Base-by-base conservation (phyloP, 2,329 filamentous ascomycete genomes). In the Exserohilum turcica region DNA sequence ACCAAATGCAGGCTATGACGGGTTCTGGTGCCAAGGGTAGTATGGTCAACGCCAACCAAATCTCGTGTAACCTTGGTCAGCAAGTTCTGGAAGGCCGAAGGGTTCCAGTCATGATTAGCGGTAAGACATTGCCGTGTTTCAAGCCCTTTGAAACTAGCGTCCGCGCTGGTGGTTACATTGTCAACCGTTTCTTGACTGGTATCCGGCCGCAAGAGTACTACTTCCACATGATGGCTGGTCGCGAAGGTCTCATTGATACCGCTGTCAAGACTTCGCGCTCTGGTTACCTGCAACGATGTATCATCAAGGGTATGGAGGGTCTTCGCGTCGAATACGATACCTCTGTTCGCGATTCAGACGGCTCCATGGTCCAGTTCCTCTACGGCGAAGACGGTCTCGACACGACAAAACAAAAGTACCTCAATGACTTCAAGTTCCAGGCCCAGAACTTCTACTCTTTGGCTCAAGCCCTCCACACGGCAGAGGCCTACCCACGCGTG, bases 1-100 rank as follows among this genome's bases (percentile, higher is more conserved):
- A 99, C 70, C 93, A 97, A 77, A 99, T 99, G 93, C 94, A 99
- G 80, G 86, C 90, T 61, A 99, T 99, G 94, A 99, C 94, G 18
- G 89, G 88, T 12, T 97, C 94, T 51, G 94, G 94, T 74, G 94
- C 94, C 45, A 99, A 99, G 78, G 94, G 94, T 72, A 89, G 86
- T 48, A 81, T 85, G 66, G 94, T 99, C 76, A 99, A 99, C 72
- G 94, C 94, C 44, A 97, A 96, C 68, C 85, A 97, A 56, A 99
- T 99, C 74, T 97, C 93, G 21, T 97, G 93, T 76, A 97, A 99
- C 71, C 83, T 99, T 35, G 94, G 94, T 45, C 94, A 99, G 72
- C 94, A 99, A 73, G 91, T 96, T 78, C 77, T 99, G 66, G 94
- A 99, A 82, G 92, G 94, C 70, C 86, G 93, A 52, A 86, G 94